Evolutionary conservation across 768 basidiomycete genomes (phyloP), one percentile per base, ranked within the genome.

Genomic region (Lactarius indigo): DNA sequence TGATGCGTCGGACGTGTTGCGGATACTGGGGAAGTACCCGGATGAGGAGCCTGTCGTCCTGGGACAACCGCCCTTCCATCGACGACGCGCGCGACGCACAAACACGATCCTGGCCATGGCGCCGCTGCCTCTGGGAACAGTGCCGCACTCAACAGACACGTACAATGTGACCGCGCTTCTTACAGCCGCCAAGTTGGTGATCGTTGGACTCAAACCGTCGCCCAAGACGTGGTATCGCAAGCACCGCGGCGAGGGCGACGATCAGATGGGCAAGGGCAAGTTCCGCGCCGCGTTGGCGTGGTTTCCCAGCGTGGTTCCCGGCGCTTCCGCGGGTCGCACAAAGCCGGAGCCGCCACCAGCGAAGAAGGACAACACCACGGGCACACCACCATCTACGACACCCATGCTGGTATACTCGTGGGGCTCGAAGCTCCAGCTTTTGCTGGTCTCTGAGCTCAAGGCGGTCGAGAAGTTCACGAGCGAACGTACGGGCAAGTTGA

Each of bases 221-320:
- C 92, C 97, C 9, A 87, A 91, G 73, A 99, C 96, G 0, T 98
- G 95, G 94, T 90, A 91, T 73, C 88, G 92, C 73, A 84, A 81
- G 61, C 79, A 86, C 66, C 86, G 91, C 12, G 80, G 82, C 15
- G 72, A 78, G 10, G 79, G 82, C 30, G 84, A 84, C 63, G 80
- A 80, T 10, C 78, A 76, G 3, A 70, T 73, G n/a, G 74, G 76
- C 64, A 79, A 78, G 69, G 76, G 79, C 18, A 79, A 73, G 61
- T 84, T 83, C 76, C 84, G 82, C 65, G 94, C 92, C 0, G 78
- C 85, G 13, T 72, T 96, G 59, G 87, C 89, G 0, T 96, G 94
- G 94, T 93, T 87, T 73, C 92, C 94, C 5, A 89, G 89, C 71
- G 79, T 86, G 2, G 60, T 73, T 6, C 62, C 72, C 15, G 67